phyloP scores from a whole-genome alignment of 75 land plant genomes.

The Isoetes taiwanensis region DNA sequence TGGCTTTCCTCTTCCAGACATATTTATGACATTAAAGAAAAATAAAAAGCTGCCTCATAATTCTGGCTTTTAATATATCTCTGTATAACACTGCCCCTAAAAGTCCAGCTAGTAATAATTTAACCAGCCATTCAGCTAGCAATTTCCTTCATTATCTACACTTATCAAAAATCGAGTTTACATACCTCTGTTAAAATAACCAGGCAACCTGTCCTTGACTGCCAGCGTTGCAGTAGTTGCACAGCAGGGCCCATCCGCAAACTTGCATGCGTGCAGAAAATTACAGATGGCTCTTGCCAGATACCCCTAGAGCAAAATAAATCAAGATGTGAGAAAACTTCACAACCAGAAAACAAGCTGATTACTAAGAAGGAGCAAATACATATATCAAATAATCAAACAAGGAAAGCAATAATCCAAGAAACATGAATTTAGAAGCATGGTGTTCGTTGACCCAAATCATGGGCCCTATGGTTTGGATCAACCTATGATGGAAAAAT shows the following conservation, averaged over 20 bases:
- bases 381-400: too few species aligned
- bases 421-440: too few species aligned
- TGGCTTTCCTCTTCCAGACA: not conserved
- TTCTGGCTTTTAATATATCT: not conserved
- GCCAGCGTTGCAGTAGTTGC: slow-evolving; percentile 72
- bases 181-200: slow-evolving; percentile 66
- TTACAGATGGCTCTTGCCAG: slow-evolving; percentile 93
- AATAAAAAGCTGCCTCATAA: not conserved
- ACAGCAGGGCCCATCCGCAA: slow-evolving; percentile 70
- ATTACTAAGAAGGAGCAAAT: slow-evolving; percentile 1
- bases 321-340: too few species aligned
- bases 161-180: too few species aligned
- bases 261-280: slow-evolving; percentile 68
- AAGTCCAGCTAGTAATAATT: not conserved
- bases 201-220: slow-evolving; percentile 36
- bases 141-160: not conserved
- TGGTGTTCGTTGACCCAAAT: too few species aligned
- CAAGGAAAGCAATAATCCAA: too few species aligned
- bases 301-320: slow-evolving; percentile 20
- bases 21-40: not conserved
- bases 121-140: not conserved
- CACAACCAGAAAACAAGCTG: too few species aligned
- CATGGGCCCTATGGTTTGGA: not conserved
- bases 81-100: not conserved
- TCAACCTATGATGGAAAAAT: not conserved